Base-by-base conservation (phyloP, 148 eudicot species). In the Rhododendron henanense region DNA sequence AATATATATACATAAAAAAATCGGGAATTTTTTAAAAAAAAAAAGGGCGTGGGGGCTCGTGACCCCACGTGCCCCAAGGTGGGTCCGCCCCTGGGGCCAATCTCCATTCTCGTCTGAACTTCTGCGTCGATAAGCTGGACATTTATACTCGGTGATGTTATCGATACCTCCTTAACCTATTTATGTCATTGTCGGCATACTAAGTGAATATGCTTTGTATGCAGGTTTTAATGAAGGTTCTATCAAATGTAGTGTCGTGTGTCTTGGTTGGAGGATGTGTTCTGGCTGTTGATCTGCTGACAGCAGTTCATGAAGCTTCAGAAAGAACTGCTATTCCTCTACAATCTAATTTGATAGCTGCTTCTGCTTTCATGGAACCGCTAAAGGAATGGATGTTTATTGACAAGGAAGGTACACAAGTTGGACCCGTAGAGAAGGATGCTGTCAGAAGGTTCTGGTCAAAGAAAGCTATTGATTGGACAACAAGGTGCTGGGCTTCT, bases 191-290 rank as follows among this genome's bases (percentile, higher is more conserved):
- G 28, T 67, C 19, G 23, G 50, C 23, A 51, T 23, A 61, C 82
- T 78, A 16, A 39, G 13, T 69, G 63, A 80, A 77, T 53, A 23
- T 61, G 79, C 82, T 67, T 78, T 73, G 33, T 85, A 35, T 90
- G 87, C 92, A 97, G 98, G 99, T 95, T 90, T 85, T 97, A 88
- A 95, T 97, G 99, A 97, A 91, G 87, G 93, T 92, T 82, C 88
- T 94, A 89, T 87, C 95, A 80, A 97, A 97, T 90, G 94, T 97
- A 77, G 99, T 95, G 92, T 94, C 96, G 47, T 93, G 98, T 89
- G 99, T 97, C 86, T 90, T 95, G 91, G 99, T 95, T 78, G 99
- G 99, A 61, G 99, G 99, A 65, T 97, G 98, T 89, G 99, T 97
- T 18, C 89, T 97, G 82, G 98, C 98, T 84, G 99, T 94, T 89